Evolutionary conservation across 495 filamentous ascomycete species (phyloP).

Genomic region (Opeltia flavorubescens): DNA sequence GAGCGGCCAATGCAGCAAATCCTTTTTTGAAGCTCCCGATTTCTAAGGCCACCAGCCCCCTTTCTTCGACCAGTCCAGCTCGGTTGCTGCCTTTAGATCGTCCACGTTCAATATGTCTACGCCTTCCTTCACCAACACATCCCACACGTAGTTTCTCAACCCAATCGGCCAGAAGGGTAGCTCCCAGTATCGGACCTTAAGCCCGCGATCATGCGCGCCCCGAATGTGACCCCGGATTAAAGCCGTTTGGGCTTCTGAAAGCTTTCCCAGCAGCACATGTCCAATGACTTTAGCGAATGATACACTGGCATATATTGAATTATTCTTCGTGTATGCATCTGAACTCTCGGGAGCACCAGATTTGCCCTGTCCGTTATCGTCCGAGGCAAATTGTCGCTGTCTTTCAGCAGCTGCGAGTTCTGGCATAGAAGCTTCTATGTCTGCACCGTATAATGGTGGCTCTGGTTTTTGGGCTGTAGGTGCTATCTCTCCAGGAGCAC

Average conservation of each 20-base stretch:
- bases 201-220: conserved; percentile 52
- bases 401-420: neutral
- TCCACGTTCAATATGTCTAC: conserved; percentile 59
- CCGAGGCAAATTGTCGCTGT: neutral
- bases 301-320: conserved; percentile 34
- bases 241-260: conserved; percentile 35
- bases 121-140: conserved; percentile 53
- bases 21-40: no score
- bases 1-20: neutral
- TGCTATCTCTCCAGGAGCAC: conserved; percentile 1
- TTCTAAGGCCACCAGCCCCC: conserved; percentile 1
- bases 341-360: conserved; percentile 1
- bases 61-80: conserved; percentile 25
- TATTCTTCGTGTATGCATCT: conserved; percentile 22
- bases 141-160: conserved; percentile 60
- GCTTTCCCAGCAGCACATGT: conserved; percentile 13
- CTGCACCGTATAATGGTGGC: neutral
- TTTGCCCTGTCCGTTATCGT: conserved; percentile 7
- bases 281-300: conserved; percentile 26
- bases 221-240: conserved; percentile 49
- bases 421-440: conserved; percentile 1
- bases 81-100: conserved; percentile 39
- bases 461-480: neutral
- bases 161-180: conserved; percentile 62
- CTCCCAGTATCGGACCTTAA: conserved; percentile 71